Base-by-base conservation (phyloP, 306 rosid species). In the Lotus japonicus region DNA sequence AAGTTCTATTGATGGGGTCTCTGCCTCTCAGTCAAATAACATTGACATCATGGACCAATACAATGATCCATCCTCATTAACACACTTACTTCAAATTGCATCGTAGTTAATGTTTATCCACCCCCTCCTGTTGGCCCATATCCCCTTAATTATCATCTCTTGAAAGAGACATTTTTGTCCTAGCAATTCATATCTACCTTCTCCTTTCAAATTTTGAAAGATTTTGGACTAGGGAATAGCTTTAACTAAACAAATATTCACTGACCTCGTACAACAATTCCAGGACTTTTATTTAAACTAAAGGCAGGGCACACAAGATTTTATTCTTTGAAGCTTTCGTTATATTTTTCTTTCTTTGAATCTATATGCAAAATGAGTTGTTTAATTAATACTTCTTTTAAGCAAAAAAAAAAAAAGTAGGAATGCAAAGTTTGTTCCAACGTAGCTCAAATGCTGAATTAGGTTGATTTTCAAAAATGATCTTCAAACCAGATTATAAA, bases 21-120 rank as follows among this genome's bases (percentile, higher is more conserved):
- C 5, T 82, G 75, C 49, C 33, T 76, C 75, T 69, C 33, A 7
- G 69, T 80, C 84, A 79, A 75, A 76, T 73, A 78, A 74, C 72
- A 73, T 72, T 71, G 67, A 57, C 54, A 73, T 72, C 54, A 73
- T 72, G 66, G 68, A 6, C 68, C 64, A 42, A 65, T 49, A 50
- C 81, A 69, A n/a, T 50, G 57, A 9, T 72, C 59, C 33, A 9
- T 72, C 59, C 33, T n/a, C 11, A 11, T 21, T 13, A 13, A 70
- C 66, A 56, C 65, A 67, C 46, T 52, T 8, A 71, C 44, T 19
- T 9, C 79, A 71, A n/a, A 5, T 67, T 62, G 39, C 62, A 63
- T 59, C 73, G 67, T 17, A n/a, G 0, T 41, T 65, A 14, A 43
- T 71, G 58, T 78, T 71, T n/a, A 28, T 46, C 67, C 44, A 41